Base-by-base conservation (phyloP, 225 moss, liverwort and hornwort species). In the Marchantia polymorpha region DNA sequence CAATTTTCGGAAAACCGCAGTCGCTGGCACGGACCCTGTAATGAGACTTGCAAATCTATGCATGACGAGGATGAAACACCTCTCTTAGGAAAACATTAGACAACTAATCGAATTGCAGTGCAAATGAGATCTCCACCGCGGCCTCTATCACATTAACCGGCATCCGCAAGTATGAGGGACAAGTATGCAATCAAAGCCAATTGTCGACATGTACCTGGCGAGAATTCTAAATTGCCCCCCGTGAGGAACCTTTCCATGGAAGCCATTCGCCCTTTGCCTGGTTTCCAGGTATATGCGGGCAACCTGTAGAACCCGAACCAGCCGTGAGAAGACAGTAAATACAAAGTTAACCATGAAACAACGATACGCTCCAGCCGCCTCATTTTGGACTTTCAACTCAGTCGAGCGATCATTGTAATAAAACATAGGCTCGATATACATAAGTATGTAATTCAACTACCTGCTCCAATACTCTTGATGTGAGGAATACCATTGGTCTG, bases 251-350 rank as follows among this genome's bases (percentile, higher is more conserved):
- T 99, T 83, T 91, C 95, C 87, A 99, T 90, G 77, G 95, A 87
- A 82, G 95, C 93, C 92, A 99, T 93, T 83, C 89, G 91, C 90
- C 99, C 92, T 89, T 93, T 99, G 89, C 89, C 89, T 80, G 87
- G 87, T 92, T 92, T 92, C 90, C 86, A 88, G 78, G 87, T 84
- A 80, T 89, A 84, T 77, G 91, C 87, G 84, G 90, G 93, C 89
- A 99, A 92, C 94, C 97, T 93, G 9, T 63, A 39, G 30, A 56
- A 11, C 27, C 15, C 17, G 5, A 1, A 71, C 15, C 17, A 12
- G 10, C 10, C 3, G 9, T 51, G 51, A 10, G 50, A 68, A 68
- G 11, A 16, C 68, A 68, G 39, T 30, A 16, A 26, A 39, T 30
- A 1, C 25, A 26, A 17, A 31, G 30, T 16, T 16, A 69, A 13